Conservation (phyloP, 257 asterid genomes). For the Solanum lycopersicoides region DNA sequence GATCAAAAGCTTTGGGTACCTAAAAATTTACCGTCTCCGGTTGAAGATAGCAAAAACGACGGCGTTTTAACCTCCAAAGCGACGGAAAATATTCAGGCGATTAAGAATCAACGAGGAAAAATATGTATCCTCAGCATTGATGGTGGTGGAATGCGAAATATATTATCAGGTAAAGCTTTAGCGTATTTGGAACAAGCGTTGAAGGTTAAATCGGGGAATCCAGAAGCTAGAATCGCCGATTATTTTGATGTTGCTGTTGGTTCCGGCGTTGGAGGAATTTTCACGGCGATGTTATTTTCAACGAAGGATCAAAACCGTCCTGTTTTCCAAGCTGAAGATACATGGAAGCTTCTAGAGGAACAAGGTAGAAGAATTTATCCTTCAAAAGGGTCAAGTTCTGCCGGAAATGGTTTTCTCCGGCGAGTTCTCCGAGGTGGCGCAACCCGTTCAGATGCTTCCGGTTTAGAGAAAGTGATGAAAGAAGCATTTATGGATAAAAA, state of each 20-base stretch:
- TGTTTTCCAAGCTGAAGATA: conserved; percentile 67
- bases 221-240: conserved; percentile 79
- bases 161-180: conserved; percentile 64
- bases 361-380: conserved; percentile 48
- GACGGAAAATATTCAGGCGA: conserved; percentile 20
- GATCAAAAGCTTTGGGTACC: conserved; percentile 80
- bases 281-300: conserved; percentile 87
- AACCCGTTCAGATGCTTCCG: conserved; percentile 17
- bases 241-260: conserved; percentile 95
- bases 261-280: conserved; percentile 85
- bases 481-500: conserved; percentile 57
- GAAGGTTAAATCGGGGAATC: conserved; percentile 62
- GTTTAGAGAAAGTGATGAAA: conserved; percentile 66
- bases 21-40: conserved; percentile 20
- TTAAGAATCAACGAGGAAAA: conserved; percentile 73
- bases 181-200: conserved; percentile 74
- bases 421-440: conserved; percentile 34
- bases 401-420: conserved; percentile 30
- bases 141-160: conserved; percentile 86
- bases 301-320: conserved; percentile 50
- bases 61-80: conserved; percentile 7
- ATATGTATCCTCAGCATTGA: conserved; percentile 73
- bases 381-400: conserved; percentile 9
- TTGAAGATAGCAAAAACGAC: conserved; percentile 5
- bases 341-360: conserved; percentile 80